Percentiles rank a stretch among this genome's conserved stretches.
phyloP scores from a whole-genome alignment of 768 basidiomycete genomes.

The Russula brevipes region DNA sequence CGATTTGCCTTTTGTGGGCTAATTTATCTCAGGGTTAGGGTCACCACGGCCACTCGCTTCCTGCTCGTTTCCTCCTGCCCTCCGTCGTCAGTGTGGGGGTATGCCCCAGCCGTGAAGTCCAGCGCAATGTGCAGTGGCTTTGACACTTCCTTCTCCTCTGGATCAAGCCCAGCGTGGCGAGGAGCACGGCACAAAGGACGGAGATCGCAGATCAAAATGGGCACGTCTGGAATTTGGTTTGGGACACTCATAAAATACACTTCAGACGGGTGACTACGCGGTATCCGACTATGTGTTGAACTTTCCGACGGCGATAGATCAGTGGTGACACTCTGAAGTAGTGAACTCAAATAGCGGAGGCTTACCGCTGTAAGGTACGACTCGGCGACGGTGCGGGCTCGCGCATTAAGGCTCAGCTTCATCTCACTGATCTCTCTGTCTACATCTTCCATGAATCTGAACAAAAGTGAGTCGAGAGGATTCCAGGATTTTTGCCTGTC shows the following conservation, averaged over 20 bases:
- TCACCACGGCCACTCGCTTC: not conserved
- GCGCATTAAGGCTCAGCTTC: slow-evolving; percentile 94
- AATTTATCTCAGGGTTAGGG: slow-evolving; percentile 16
- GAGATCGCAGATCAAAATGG: no score
- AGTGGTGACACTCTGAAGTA: not conserved
- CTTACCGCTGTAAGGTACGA: slow-evolving; percentile 89
- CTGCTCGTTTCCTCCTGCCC: no score
- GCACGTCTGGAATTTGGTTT: not conserved
- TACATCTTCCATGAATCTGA: slow-evolving; percentile 97
- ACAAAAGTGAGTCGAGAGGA: not conserved
- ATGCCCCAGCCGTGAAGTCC: no score
- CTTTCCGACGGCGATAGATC: slow-evolving; percentile 9
- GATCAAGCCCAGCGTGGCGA: no score
- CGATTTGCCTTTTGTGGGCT: not conserved
- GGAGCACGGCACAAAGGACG: no score
- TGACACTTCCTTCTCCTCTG: no score
- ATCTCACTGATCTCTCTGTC: slow-evolving; percentile 99
- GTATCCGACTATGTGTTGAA: slow-evolving; percentile 27
- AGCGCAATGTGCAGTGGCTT: no score
- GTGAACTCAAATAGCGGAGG: slow-evolving; percentile 1
- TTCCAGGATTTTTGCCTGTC: slow-evolving; percentile 4
- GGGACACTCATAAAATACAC: slow-evolving; percentile 20
- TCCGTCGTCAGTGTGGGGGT: no score
- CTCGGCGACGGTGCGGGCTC: slow-evolving; percentile 96
- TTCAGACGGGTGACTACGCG: slow-evolving; percentile 5